phyloP scores from a whole-genome alignment of 495 filamentous ascomycete species.

The Aspergillus sparsus region DNA sequence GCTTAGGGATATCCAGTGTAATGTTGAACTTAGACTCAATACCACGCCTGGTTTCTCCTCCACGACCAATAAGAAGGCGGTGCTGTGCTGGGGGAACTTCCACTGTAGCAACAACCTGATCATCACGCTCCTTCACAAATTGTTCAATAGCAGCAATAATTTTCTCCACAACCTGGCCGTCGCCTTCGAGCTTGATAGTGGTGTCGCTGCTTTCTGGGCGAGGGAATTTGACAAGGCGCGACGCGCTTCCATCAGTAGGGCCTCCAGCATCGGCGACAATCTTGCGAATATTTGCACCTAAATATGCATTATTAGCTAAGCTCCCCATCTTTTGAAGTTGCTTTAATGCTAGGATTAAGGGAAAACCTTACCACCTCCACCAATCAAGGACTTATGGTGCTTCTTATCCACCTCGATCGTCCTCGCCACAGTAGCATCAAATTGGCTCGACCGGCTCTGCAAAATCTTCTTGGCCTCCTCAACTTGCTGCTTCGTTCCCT shows the following conservation, averaged over 20 bases:
- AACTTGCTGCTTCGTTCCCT: conserved; percentile 87
- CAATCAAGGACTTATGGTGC: conserved; percentile 88
- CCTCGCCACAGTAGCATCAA: conserved; percentile 81
- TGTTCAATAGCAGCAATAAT: conserved; percentile 78
- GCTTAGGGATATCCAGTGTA: conserved; percentile 83
- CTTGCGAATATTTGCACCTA: conserved; percentile 81
- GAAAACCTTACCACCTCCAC: conserved; percentile 70
- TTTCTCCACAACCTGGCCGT: conserved; percentile 78
- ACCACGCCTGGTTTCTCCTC: conserved; percentile 77
- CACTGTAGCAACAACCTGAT: conserved; percentile 69
- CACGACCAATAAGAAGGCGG: conserved; percentile 84
- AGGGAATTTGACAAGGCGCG: conserved; percentile 89
- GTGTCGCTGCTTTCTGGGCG: conserved; percentile 73
- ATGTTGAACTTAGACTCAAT: conserved; percentile 91
- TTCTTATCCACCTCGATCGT: conserved; percentile 87
- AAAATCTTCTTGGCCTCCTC: conserved; percentile 85
- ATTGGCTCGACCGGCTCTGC: conserved; percentile 76
- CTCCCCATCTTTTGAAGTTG: background rate
- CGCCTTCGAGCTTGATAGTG: conserved; percentile 83
- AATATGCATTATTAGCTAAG: conserved; percentile 36
- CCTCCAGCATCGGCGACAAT: conserved; percentile 88
- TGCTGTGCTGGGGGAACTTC: conserved; percentile 88
- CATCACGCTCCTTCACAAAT: conserved; percentile 76
- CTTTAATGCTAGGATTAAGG: background rate
- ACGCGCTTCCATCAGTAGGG: conserved; percentile 76